These are phyloP conservation scores for Penicillium fimorum DNA, from an alignment of 495 filamentous ascomycete species.

Conservation along the genomic window DNA sequence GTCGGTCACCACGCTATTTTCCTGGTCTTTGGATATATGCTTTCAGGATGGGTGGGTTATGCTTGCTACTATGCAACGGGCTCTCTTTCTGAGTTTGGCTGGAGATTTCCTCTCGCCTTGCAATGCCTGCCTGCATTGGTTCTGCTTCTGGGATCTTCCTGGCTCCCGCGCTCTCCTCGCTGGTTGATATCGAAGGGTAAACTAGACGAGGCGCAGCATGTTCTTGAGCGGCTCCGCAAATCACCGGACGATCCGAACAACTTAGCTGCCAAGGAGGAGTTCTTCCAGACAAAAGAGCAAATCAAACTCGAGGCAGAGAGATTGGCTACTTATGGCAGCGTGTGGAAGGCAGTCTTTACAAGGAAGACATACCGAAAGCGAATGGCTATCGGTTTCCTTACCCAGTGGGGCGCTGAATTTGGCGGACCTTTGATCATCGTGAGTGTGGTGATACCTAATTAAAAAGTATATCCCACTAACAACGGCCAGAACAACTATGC, in stretches of 20 bases:
- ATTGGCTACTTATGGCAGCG: constrained; percentile 25
- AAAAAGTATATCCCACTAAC: constrained; percentile 8
- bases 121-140: constrained; percentile 41
- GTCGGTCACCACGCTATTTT: constrained; percentile 42
- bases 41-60: constrained; percentile 45
- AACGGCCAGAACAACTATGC: constrained; percentile 43
- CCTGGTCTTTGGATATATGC: constrained; percentile 44
- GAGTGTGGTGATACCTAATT: constrained; percentile 9
- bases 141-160: constrained; percentile 37
- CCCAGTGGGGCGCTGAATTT: constrained; percentile 41
- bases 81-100: constrained; percentile 36
- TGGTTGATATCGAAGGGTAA: constrained; percentile 46
- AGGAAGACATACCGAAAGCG: constrained; percentile 45
- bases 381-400: constrained; percentile 41
- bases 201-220: constrained; percentile 34
- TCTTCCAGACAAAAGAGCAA: constrained; percentile 41
- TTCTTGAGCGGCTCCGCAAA: constrained; percentile 33
- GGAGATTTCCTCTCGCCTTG: constrained; percentile 48
- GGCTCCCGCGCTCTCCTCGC: constrained; percentile 45
- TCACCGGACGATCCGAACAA: constrained; percentile 35
- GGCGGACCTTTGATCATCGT: constrained; percentile 41
- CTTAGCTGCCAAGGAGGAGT: constrained; percentile 37
- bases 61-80: constrained; percentile 41
- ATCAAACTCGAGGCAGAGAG: constrained; percentile 35
- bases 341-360: constrained; percentile 38